phyloP scores from a whole-genome alignment of 2,329 filamentous ascomycete genomes.

The Colletotrichum agaves region DNA sequence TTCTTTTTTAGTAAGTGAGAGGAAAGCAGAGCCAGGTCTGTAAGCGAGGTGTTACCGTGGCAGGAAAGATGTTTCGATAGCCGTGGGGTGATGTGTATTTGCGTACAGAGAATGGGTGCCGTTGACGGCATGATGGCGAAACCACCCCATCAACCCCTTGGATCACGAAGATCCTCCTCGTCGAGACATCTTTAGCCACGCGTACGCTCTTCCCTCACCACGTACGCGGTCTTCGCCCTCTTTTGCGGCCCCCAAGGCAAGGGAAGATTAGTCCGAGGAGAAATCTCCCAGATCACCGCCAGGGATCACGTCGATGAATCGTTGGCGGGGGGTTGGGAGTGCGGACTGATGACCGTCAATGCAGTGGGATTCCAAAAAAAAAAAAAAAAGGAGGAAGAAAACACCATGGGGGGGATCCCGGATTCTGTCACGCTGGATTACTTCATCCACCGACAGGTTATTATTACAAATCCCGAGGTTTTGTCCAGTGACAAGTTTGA shows the following conservation, averaged over 20 bases:
- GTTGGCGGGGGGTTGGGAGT: conserved; percentile 9
- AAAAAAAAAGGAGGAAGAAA: too few relatives aligned
- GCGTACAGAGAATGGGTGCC: too few relatives aligned
- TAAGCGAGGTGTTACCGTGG: background rate
- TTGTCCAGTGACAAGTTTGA: background rate
- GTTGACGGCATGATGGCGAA: conserved; percentile 7
- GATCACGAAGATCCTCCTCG: conserved; percentile 20
- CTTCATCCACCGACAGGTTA: background rate
- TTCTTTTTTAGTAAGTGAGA: too few relatives aligned
- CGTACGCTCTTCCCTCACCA: background rate
- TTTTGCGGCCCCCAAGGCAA: background rate
- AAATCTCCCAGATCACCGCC: conserved; percentile 24
- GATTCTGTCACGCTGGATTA: background rate
- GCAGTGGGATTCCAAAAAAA: conserved; percentile 9
- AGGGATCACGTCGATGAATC: conserved; percentile 30
- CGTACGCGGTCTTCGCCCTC: background rate
- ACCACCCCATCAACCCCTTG: background rate
- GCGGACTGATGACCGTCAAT: conserved; percentile 30
- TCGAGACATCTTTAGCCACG: conserved; percentile 13
- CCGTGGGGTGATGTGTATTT: background rate
- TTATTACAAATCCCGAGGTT: background rate
- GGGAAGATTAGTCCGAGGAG: background rate
- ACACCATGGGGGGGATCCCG: background rate
- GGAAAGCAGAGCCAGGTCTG: background rate
- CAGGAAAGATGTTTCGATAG: conserved; percentile 8